Conservation (phyloP, 225 moss, liverwort and hornwort genomes). For the Pleurozium schreberi region DNA sequence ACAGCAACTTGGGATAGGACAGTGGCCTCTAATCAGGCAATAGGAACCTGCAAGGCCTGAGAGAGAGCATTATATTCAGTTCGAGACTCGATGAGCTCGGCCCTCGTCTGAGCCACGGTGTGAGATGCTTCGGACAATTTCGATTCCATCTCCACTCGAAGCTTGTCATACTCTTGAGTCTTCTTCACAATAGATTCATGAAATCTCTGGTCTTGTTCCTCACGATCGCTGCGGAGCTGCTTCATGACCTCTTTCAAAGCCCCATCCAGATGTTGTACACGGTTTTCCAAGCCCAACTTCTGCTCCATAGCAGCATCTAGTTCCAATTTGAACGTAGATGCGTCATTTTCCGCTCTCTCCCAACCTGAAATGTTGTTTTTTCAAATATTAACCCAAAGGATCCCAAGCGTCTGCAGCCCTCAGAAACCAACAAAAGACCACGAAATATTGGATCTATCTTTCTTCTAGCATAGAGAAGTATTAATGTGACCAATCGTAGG, state of each 20-base stretch:
- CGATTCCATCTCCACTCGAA: conserved; percentile 67
- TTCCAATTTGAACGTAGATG: conserved; percentile 46
- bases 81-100: conserved; percentile 39
- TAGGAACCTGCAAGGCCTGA: conserved; percentile 35
- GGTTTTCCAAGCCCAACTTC: conserved; percentile 65
- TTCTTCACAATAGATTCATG: conserved; percentile 59
- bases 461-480: neutral
- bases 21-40: neutral
- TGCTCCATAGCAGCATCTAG: conserved; percentile 42
- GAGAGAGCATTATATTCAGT: conserved; percentile 37
- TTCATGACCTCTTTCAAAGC: conserved; percentile 84
- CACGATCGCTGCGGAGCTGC: conserved; percentile 63
- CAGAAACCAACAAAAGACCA: neutral
- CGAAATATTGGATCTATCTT: neutral
- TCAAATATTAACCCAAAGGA: neutral
- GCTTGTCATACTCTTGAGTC: conserved; percentile 61
- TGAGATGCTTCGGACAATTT: conserved; percentile 55
- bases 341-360: conserved; percentile 81
- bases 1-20: neutral
- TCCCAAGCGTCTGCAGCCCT: neutral
- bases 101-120: conserved; percentile 28
- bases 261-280: conserved; percentile 77
- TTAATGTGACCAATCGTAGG: neutral
- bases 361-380: conserved; percentile 28
- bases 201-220: conserved; percentile 72